A percentile compares a stretch with the other conserved stretches of the same genome.
phyloP scores from a whole-genome alignment of 2,329 filamentous ascomycete species.

The Capronia americana region DNA sequence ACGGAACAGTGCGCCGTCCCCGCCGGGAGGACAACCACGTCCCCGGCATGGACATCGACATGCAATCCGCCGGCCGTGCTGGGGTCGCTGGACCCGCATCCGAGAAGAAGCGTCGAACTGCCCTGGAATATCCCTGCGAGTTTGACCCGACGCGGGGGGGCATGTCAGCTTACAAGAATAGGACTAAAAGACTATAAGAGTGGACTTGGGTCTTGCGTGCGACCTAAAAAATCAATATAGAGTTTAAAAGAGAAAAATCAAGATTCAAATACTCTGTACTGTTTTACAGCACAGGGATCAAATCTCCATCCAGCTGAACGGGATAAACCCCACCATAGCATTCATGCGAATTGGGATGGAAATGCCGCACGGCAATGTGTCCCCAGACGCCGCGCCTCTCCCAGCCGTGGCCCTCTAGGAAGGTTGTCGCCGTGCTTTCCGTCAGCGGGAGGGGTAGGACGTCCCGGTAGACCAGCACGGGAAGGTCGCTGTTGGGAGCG shows the following conservation, averaged over 20 bases:
- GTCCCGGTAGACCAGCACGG: conserved; percentile 46
- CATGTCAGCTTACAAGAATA: neutral
- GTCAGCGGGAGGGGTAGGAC: conserved; percentile 41
- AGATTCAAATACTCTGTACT: neutral
- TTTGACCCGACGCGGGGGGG: conserved; percentile 4
- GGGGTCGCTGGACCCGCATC: conserved; percentile 40
- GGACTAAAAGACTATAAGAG: too few species aligned
- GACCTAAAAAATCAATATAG: too few species aligned
- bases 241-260: neutral
- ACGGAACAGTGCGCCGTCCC: conserved; percentile 45
- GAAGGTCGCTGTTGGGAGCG: conserved; percentile 45
- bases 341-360: conserved; percentile 48
- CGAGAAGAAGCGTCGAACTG: conserved; percentile 36
- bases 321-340: conserved; percentile 43
- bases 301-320: neutral
- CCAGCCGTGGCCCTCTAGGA: conserved; percentile 44
- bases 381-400: conserved; percentile 43
- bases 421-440: conserved; percentile 36
- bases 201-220: too few species aligned
- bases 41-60: conserved; percentile 40
- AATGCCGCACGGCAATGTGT: conserved; percentile 41
- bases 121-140: conserved; percentile 22
- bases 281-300: too few species aligned
- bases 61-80: conserved; percentile 27
- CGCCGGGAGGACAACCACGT: conserved; percentile 47